These are phyloP conservation scores for Trichophyton mentagrophytes DNA, from an alignment of 2,329 filamentous ascomycete genomes.

Conservation along the genomic window DNA sequence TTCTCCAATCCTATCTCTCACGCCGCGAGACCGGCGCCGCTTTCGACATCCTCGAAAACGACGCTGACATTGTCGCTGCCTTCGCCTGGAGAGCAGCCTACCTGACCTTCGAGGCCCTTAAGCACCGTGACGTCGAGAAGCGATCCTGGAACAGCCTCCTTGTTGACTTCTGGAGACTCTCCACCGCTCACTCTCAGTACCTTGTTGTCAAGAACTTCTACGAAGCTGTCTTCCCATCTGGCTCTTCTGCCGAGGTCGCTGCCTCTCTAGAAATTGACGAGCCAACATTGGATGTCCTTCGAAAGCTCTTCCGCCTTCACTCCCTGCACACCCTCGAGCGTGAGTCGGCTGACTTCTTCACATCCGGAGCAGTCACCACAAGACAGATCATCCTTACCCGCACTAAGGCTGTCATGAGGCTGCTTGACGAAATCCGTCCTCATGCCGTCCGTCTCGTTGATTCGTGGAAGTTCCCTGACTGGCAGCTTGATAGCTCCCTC, in stretches of 20 bases:
- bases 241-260: constrained; percentile 32
- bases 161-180: constrained; percentile 65
- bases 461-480: constrained; percentile 64
- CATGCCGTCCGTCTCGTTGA: constrained; percentile 62
- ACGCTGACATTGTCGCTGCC: constrained; percentile 57
- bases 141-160: constrained; percentile 65
- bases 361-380: constrained; percentile 54
- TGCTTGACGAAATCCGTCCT: constrained; percentile 59
- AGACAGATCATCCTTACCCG: constrained; percentile 59
- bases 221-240: constrained; percentile 43
- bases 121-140: constrained; percentile 62
- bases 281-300: constrained; percentile 46
- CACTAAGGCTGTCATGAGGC: constrained; percentile 53
- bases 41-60: constrained; percentile 58
- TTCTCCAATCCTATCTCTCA: constrained; percentile 51
- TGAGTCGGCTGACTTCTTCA: constrained; percentile 61
- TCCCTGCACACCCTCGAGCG: constrained; percentile 54
- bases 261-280: constrained; percentile 39
- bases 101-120: constrained; percentile 62
- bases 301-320: constrained; percentile 55
- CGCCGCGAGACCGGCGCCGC: constrained; percentile 58
- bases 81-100: constrained; percentile 65
- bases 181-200: constrained; percentile 63
- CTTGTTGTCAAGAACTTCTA: constrained; percentile 72
- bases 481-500: constrained; percentile 59